Percentiles rank a stretch among this genome's conserved stretches.
phyloP scores from a whole-genome alignment of 106 monocot genomes.

The Triglochin maritima region DNA sequence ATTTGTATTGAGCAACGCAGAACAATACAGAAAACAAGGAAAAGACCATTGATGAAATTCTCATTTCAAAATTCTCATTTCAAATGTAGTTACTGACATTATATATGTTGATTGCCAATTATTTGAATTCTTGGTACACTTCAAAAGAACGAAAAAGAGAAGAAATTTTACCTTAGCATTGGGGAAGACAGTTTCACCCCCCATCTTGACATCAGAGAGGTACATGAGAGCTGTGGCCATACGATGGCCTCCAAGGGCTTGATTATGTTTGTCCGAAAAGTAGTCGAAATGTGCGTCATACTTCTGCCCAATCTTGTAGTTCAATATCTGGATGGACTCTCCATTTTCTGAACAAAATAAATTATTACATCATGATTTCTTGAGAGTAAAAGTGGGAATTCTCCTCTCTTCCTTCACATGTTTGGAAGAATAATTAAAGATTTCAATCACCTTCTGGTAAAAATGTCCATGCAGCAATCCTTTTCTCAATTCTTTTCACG shows the following conservation, averaged over 20 bases:
- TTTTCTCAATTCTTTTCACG: conserved; percentile 44
- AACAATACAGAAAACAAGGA: no score
- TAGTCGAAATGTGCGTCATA: conserved; percentile 90
- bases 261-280: conserved; percentile 69
- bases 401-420: no score
- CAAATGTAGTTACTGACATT: no score
- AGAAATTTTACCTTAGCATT: conserved; percentile 44
- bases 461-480: conserved; percentile 86
- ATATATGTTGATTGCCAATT: no score
- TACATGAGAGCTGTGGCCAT: conserved; percentile 97
- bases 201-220: conserved; percentile 60
- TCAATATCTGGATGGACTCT: conserved; percentile 71
- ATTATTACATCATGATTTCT: neutral
- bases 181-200: conserved; percentile 92
- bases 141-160: neutral
- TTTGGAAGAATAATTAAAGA: no score
- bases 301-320: conserved; percentile 65
- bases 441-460: conserved; percentile 54
- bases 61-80: no score
- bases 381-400: no score
- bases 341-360: conserved; percentile 53
- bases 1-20: no score
- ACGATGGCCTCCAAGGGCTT: conserved; percentile 58
- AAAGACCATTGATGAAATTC: no score
- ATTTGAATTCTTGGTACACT: neutral